Evolutionary conservation across 176 grass and related monocot species (phyloP), one percentile per base, ranked within the genome.

Genomic region (Triticum dicoccoides): DNA sequence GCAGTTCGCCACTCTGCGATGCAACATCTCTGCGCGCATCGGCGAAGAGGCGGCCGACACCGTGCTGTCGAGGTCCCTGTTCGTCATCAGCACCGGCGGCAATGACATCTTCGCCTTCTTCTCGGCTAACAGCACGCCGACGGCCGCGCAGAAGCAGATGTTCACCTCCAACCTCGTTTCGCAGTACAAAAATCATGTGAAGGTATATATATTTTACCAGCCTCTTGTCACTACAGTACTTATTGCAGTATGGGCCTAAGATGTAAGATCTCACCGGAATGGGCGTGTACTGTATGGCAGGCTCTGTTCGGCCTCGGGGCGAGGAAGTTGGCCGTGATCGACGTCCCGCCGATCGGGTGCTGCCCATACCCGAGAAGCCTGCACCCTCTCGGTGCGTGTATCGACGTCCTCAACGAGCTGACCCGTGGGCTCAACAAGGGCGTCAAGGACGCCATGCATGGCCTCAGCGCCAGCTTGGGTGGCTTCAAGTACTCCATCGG

Each of bases 311-410:
- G 51, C 79, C 87, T 94, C 23, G 94, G 97, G 21, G 97, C 90
- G 61, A 91, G 94, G 82, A 99, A 94, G 78, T 45, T 96, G 23
- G 97, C 79, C 15, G 79, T 99, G 64, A 82, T 99, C 78, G 97
- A 99, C 74, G 85, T 96, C 17, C 92, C 94, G 64, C 94, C 94
- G 9, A 91, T 99, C 58, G 97, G 97, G 65, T 99, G 97, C 84
- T 94, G 93, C 77, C 92, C 97, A 0, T 99, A 99, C 87, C 82
- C 94, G 32, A 82, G 97, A 94, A 96, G 89, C 65, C 80, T 96
- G 82, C 86, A 96, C 77, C 90, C 97, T 17, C 81, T 93, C 11
- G 94, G 94, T 17, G 92, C 87, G 62, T 99, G 97, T 49, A 80
- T 99, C 42, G 94, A 92, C 34, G 81, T 89, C 14, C 80, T 99